Evolutionary conservation across 768 basidiomycete species (phyloP), one percentile per base, ranked within the genome.

Genomic region (Hortiboletus campestris): DNA sequence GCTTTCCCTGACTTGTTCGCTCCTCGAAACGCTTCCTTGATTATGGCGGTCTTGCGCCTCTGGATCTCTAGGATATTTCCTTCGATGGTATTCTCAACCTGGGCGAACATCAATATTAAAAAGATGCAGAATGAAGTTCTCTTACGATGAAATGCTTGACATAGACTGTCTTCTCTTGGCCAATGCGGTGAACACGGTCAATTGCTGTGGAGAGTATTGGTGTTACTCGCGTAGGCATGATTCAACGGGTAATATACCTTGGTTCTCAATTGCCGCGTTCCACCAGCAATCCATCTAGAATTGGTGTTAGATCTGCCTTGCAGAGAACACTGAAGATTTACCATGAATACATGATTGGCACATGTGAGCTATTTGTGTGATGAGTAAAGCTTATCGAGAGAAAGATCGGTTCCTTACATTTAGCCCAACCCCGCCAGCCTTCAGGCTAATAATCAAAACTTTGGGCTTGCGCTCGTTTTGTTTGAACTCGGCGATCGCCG

Each of bases 381-480:
- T 54, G 20, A 49, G 57, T 38, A 36, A 34, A 32, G 43, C 19
- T 53, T n/a, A 22, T 35, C 8, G 25, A 22, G 6, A 40, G 53
- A 40, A 32, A 52, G 32, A n/a, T n/a, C 13, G 19, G 40, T 32
- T 17, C 69, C 82, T 63, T 65, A 92, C 85, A 67, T 95, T 94
- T 53, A 96, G 67, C 0, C 94, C 95, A 22, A 94, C 92, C 25
- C 95, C 95, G 28, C 94, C 95, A 5, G 95, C 95, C 69, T 91
- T 94, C 69, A 94, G 70, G 65, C 88, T 90, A 44, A 93, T 75
- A 43, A 91, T 80, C 25, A 93, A 68, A 11, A 95, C 78, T 68
- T 92, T 89, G 1, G 92, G 87, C 60, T 80, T 84, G 53, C 81
- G 77, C 7, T 84, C 86, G 3, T 82, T 74, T 19, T 79, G 73